Evolutionary conservation across 441 rosid genomes (phyloP).

Genomic region (Adansonia madagascariensis): DNA sequence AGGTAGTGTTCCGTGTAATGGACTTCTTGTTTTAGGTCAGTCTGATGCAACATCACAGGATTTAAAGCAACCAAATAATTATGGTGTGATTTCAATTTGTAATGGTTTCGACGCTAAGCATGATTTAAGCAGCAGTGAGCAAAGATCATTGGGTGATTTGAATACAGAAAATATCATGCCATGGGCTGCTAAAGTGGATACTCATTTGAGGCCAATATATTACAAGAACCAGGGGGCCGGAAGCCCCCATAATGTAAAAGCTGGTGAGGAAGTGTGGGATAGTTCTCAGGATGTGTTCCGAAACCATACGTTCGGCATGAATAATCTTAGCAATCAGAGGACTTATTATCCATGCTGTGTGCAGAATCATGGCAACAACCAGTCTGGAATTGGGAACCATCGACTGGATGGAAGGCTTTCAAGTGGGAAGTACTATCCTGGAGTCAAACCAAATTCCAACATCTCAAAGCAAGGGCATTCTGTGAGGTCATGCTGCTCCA

Average conservation of each 20-base stretch:
- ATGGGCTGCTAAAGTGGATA: slow-evolving; percentile 4
- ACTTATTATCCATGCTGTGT: slow-evolving; percentile 6
- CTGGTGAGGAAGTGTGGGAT: slow-evolving; percentile 6
- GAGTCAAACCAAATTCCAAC: slow-evolving; percentile 22
- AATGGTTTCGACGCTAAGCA: slow-evolving; percentile 16
- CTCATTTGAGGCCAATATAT: background rate
- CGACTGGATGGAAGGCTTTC: slow-evolving; percentile 32
- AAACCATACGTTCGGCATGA: slow-evolving; percentile 14
- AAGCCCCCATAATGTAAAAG: background rate
- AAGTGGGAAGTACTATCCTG: slow-evolving; percentile 22
- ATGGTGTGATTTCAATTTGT: background rate
- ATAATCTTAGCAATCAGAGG: slow-evolving; percentile 6
- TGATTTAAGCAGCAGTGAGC: slow-evolving; percentile 19
- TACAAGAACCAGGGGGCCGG: background rate
- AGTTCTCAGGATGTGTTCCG: slow-evolving; percentile 21
- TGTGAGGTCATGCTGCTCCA: slow-evolving; percentile 16
- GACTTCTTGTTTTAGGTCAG: slow-evolving; percentile 10
- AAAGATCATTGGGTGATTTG: slow-evolving; percentile 18
- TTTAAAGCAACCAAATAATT: slow-evolving; percentile 21
- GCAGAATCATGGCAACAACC: slow-evolving; percentile 17
- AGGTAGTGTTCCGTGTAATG: slow-evolving; percentile 3
- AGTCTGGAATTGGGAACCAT: slow-evolving; percentile 17
- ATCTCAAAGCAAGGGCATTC: slow-evolving; percentile 27
- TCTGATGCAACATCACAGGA: background rate
- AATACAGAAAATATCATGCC: slow-evolving; percentile 43